These are phyloP conservation scores for Ganoderma sp. DNA, from an alignment of 1,284 basidiomycete species.

Conservation along the genomic window DNA sequence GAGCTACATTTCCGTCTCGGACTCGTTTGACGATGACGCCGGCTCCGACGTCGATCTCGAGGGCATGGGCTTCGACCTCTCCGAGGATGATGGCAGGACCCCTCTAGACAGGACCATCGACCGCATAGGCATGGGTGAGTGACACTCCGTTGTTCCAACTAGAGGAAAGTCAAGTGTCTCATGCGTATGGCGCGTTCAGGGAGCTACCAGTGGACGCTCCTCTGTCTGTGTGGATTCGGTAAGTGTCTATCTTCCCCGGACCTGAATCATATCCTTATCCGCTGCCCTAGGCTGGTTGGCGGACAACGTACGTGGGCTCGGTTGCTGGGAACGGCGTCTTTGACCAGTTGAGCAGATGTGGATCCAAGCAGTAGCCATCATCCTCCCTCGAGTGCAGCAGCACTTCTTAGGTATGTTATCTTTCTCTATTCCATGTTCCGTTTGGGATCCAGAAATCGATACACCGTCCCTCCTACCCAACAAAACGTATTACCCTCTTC, in stretches of 20 bases:
- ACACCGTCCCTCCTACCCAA: neutral
- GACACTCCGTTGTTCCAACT: neutral
- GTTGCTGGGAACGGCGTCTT: constrained; percentile 26
- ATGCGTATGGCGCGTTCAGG: constrained; percentile 43
- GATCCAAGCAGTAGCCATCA: constrained; percentile 88
- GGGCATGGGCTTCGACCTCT: constrained; percentile 37
- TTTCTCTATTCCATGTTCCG: constrained; percentile 27
- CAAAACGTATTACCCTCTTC: neutral
- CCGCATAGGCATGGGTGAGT: constrained; percentile 84
- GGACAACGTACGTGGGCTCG: constrained; percentile 69
- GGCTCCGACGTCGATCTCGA: constrained; percentile 32
- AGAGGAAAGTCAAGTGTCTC: neutral
- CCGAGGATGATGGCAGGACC: constrained; percentile 59
- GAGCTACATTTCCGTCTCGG: constrained; percentile 34
- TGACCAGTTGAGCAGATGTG: constrained; percentile 72
- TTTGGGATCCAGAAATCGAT: too few relatives aligned
- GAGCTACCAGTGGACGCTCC: constrained; percentile 80
- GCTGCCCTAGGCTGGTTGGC: constrained; percentile 74
- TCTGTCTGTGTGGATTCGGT: constrained; percentile 87
- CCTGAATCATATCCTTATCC: neutral
- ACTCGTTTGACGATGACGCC: constrained; percentile 29
- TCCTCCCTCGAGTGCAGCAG: constrained; percentile 89
- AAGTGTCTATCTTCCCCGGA: constrained; percentile 42
- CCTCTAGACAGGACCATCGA: constrained; percentile 88
- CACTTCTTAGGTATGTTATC: constrained; percentile 71